phyloP scores from a whole-genome alignment of 2,329 filamentous ascomycete genomes.

The Claviceps sp. region DNA sequence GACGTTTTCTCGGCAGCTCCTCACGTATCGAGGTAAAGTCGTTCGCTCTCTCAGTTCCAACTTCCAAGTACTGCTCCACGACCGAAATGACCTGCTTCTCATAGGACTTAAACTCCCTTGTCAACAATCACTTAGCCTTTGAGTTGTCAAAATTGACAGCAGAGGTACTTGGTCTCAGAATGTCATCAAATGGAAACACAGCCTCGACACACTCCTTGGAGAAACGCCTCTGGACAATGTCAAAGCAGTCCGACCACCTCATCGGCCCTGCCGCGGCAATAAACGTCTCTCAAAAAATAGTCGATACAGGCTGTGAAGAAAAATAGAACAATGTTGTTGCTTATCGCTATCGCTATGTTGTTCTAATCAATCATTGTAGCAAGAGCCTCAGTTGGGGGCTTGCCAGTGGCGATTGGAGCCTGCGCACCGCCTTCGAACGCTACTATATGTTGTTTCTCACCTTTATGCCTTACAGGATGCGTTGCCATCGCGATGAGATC shows the following conservation, averaged over 20 bases:
- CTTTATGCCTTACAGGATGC: too few relatives aligned
- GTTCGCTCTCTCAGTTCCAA: background rate
- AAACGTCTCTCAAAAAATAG: background rate
- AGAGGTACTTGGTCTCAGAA: background rate
- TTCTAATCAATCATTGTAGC: too few relatives aligned
- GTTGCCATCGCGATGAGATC: too few relatives aligned
- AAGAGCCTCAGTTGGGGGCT: too few relatives aligned
- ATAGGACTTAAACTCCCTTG: background rate
- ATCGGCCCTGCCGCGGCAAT: background rate
- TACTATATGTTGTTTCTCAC: too few relatives aligned
- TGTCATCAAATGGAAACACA: background rate
- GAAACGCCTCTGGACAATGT: background rate
- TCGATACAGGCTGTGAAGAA: too few relatives aligned
- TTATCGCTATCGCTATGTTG: too few relatives aligned
- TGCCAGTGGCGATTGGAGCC: too few relatives aligned
- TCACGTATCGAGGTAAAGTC: too few relatives aligned
- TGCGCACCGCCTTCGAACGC: too few relatives aligned
- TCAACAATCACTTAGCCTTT: background rate
- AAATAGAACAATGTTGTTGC: too few relatives aligned
- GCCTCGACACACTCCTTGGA: background rate
- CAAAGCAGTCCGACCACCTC: background rate
- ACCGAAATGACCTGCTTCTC: background rate
- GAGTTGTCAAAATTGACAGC: background rate
- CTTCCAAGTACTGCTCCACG: background rate
- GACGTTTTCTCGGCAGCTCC: too few relatives aligned